These are phyloP conservation scores for Calonectria multiphialidica DNA, from an alignment of 2,329 filamentous ascomycete species.

Conservation along the genomic window DNA sequence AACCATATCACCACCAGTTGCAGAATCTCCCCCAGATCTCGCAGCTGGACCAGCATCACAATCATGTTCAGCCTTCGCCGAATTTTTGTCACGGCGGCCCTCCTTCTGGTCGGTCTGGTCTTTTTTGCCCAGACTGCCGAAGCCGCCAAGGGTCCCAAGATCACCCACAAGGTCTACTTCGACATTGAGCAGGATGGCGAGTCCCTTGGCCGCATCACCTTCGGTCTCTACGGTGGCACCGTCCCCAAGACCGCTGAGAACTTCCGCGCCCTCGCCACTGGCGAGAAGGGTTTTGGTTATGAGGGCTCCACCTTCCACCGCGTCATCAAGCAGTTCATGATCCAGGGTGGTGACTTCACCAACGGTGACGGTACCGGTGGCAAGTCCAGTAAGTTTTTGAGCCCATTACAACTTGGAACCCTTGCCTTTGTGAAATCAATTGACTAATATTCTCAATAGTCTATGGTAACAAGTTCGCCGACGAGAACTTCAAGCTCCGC, in stretches of 20 bases:
- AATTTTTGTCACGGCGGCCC: slow-evolving; percentile 78
- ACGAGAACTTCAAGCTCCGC: slow-evolving; percentile 97
- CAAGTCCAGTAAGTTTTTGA: slow-evolving; percentile 77
- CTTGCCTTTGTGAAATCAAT: slow-evolving; percentile 5
- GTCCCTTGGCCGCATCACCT: slow-evolving; percentile 78
- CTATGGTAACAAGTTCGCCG: slow-evolving; percentile 85
- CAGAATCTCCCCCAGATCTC: slow-evolving; percentile 20
- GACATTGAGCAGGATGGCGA: slow-evolving; percentile 84
- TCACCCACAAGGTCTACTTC: slow-evolving; percentile 95
- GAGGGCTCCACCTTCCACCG: slow-evolving; percentile 88
- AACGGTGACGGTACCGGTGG: slow-evolving; percentile 85
- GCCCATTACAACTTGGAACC: not conserved
- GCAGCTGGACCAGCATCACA: slow-evolving; percentile 39
- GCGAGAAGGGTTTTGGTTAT: slow-evolving; percentile 89
- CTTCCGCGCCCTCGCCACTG: slow-evolving; percentile 84
- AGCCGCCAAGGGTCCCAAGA: slow-evolving; percentile 89
- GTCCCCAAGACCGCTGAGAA: slow-evolving; percentile 82
- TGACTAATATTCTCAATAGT: slow-evolving; percentile 60
- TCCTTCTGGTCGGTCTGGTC: slow-evolving; percentile 80
- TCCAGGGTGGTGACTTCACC: slow-evolving; percentile 92
- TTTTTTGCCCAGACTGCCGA: slow-evolving; percentile 81
- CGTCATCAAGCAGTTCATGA: slow-evolving; percentile 93
- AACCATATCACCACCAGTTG: slow-evolving; percentile 32
- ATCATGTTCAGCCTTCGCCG: slow-evolving; percentile 83
- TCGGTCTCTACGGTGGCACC: slow-evolving; percentile 90